phyloP scores from a whole-genome alignment of 805 yeast species.

The Myxozyma mucilagina region DNA sequence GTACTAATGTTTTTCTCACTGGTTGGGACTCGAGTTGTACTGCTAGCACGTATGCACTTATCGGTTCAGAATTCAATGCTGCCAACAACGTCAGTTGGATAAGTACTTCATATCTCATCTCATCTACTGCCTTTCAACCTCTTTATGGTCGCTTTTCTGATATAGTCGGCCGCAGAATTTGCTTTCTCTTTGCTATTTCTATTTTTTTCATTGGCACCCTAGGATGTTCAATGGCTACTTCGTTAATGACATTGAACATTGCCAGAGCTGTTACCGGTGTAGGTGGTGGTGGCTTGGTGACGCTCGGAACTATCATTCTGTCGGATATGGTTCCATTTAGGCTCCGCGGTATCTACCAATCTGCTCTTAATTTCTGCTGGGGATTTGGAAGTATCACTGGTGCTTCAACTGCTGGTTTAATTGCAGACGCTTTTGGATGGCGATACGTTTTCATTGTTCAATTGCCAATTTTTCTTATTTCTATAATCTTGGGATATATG shows the following conservation, averaged over 20 bases:
- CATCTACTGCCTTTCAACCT: slow-evolving; percentile 69
- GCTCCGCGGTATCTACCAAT: slow-evolving; percentile 75
- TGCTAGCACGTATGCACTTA: slow-evolving; percentile 51
- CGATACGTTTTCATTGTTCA: slow-evolving; percentile 48
- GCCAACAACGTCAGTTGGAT: slow-evolving; percentile 60
- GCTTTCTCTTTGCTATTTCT: slow-evolving; percentile 41
- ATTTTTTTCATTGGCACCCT: slow-evolving; percentile 31
- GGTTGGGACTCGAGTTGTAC: slow-evolving; percentile 54
- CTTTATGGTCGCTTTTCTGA: slow-evolving; percentile 66
- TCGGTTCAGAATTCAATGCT: slow-evolving; percentile 52
- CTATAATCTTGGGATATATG: slow-evolving; percentile 40
- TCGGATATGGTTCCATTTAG: slow-evolving; percentile 75
- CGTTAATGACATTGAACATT: slow-evolving; percentile 29
- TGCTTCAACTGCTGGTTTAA: slow-evolving; percentile 58
- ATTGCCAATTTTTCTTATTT: slow-evolving; percentile 45
- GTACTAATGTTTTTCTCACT: slow-evolving; percentile 46
- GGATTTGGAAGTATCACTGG: slow-evolving; percentile 78
- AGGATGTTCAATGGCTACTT: slow-evolving; percentile 32
- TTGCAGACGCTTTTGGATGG: slow-evolving; percentile 63
- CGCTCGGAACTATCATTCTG: slow-evolving; percentile 72
- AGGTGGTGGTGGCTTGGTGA: slow-evolving; percentile 85
- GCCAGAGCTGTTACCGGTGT: slow-evolving; percentile 76
- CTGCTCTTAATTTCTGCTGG: slow-evolving; percentile 31
- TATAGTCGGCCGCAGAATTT: slow-evolving; percentile 42
- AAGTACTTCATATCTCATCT: slow-evolving; percentile 61